Evolutionary conservation across 1,284 basidiomycete species (phyloP).

Genomic region (Cryptococcus floricola): DNA sequence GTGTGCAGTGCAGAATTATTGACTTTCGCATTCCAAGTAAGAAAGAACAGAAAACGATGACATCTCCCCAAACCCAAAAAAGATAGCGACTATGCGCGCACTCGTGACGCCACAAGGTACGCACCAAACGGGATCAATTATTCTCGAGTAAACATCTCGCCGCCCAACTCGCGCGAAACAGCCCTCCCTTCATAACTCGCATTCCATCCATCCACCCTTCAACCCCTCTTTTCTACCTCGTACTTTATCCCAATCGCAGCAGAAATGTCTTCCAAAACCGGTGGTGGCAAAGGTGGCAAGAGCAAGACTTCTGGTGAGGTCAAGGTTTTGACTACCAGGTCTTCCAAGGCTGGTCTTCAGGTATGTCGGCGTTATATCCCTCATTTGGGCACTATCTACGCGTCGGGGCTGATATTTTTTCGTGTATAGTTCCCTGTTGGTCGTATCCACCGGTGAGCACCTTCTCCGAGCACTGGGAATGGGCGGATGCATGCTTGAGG

Average conservation of each 20-base stretch:
- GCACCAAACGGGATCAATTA: background rate
- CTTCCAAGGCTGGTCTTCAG: constrained; percentile 78
- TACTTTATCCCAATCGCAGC: background rate
- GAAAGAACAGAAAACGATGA: no score
- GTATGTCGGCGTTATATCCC: constrained; percentile 51
- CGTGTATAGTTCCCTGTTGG: constrained; percentile 42
- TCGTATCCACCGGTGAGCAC: constrained; percentile 42
- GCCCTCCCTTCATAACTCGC: background rate
- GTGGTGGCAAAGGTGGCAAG: constrained; percentile 52
- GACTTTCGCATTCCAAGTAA: no score
- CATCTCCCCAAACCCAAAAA: no score
- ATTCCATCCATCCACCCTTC: constrained; percentile 7
- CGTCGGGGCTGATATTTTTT: constrained; percentile 3
- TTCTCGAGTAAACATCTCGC: background rate
- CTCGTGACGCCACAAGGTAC: background rate
- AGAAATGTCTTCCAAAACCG: constrained; percentile 45
- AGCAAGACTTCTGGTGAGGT: constrained; percentile 50
- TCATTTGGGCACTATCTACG: background rate
- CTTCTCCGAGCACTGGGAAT: background rate
- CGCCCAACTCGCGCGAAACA: background rate
- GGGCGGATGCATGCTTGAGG: background rate
- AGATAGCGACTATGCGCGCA: background rate
- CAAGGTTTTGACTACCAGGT: constrained; percentile 62
- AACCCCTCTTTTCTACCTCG: constrained; percentile 3
- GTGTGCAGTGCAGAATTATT: no score